Evolutionary conservation across 768 basidiomycete genomes (phyloP).

Genomic region (Leccinum longicurvipes): DNA sequence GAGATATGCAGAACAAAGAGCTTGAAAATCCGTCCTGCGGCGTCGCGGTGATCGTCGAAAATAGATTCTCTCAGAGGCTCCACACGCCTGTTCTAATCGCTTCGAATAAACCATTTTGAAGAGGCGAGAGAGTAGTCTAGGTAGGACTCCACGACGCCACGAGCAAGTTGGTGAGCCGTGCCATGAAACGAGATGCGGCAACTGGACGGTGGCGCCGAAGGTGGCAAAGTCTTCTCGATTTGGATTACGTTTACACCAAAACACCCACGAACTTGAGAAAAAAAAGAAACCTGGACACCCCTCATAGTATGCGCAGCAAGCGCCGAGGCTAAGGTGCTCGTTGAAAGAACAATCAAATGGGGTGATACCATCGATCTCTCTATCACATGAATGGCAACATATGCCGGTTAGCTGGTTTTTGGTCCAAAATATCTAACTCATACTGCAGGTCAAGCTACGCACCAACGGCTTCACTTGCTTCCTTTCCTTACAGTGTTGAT

Average conservation of each 20-base stretch:
- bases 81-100: no score
- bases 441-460: background rate
- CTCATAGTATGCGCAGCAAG: slow-evolving; percentile 9
- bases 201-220: background rate
- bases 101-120: no score
- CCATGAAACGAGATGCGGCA: background rate
- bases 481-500: background rate
- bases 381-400: background rate
- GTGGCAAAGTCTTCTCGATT: no score
- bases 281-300: background rate
- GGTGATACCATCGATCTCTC: no score
- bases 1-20: background rate
- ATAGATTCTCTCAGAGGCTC: background rate
- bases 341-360: background rate
- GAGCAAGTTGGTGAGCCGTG: background rate
- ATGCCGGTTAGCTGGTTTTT: background rate
- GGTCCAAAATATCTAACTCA: background rate
- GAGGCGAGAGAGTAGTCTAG: no score
- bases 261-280: slow-evolving; percentile 5
- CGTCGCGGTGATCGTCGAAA: slow-evolving; percentile 4
- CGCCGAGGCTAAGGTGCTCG: background rate
- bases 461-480: background rate
- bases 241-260: slow-evolving; percentile 5
- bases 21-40: background rate
- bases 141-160: no score